Conservation (phyloP, 2,329 filamentous ascomycete species). For the Ceratocystis colombiana region DNA sequence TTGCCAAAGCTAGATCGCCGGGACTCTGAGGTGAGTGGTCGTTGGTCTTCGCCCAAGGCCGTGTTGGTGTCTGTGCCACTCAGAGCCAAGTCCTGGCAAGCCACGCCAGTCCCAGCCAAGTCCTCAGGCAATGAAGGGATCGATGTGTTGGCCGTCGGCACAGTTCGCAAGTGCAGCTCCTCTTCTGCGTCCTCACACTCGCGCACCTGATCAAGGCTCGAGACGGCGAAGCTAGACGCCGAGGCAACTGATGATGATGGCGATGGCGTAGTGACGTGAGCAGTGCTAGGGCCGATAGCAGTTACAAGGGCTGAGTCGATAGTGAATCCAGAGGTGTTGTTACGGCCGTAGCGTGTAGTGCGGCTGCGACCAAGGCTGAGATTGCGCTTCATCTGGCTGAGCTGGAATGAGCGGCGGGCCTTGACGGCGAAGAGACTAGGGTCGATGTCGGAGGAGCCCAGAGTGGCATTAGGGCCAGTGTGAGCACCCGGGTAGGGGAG, state of each 20-base stretch:
- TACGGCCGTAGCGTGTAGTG: conserved; percentile 13
- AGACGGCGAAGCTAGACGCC: background rate
- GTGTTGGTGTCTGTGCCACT: background rate
- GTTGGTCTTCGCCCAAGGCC: background rate
- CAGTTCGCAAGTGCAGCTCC: background rate
- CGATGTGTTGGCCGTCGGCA: conserved; percentile 14
- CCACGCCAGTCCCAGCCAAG: background rate
- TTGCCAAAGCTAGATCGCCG: conserved; percentile 13
- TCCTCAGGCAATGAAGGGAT: conserved; percentile 7
- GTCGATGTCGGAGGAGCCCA: conserved; percentile 46
- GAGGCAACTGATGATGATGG: conserved; percentile 13
- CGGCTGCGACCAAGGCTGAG: conserved; percentile 31
- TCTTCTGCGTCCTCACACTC: background rate
- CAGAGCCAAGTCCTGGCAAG: conserved; percentile 1
- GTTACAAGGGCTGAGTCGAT: conserved; percentile 22
- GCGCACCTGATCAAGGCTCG: background rate
- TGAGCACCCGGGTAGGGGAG: conserved; percentile 53
- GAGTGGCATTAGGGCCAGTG: conserved; percentile 45
- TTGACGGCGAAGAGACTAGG: conserved; percentile 36
- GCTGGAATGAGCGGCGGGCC: conserved; percentile 40
- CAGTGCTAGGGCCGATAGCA: conserved; percentile 17
- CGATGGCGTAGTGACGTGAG: conserved; percentile 13
- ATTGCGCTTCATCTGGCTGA: conserved; percentile 36
- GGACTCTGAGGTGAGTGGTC: conserved; percentile 21
- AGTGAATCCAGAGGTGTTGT: conserved; percentile 16